Evolutionary conservation across 192 early-diverging fungal species (phyloP).

Genomic region (Podila minutissima): DNA sequence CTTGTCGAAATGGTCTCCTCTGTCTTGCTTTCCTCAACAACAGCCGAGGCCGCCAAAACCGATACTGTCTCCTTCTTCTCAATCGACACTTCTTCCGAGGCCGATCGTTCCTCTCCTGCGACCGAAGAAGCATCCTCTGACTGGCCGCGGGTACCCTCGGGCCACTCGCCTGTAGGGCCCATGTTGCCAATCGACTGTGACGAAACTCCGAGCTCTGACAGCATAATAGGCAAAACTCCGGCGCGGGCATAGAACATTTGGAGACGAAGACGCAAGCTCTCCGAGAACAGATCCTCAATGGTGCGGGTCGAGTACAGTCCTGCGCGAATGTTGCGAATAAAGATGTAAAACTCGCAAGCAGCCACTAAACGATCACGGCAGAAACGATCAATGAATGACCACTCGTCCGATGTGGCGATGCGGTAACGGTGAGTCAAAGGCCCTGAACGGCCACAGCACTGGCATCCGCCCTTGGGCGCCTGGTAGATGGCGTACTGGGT

Average conservation of each 20-base stretch:
- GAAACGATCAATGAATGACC: constrained; percentile 81
- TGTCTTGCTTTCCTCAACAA: not conserved
- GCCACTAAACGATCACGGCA: constrained; percentile 95
- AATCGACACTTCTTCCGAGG: not conserved
- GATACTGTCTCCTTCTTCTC: not conserved
- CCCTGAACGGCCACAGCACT: constrained; percentile 61
- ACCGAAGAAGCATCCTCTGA: constrained; percentile 4
- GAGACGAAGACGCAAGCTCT: constrained; percentile 83
- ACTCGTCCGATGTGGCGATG: constrained; percentile 76
- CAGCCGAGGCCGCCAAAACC: not conserved
- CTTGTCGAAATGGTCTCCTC: not conserved
- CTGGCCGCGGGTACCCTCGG: constrained; percentile 8
- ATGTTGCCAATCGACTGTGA: constrained; percentile 46
- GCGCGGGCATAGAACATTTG: constrained; percentile 83
- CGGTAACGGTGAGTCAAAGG: constrained; percentile 73
- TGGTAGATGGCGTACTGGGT: constrained; percentile 47
- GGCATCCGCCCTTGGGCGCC: constrained; percentile 58
- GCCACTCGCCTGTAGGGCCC: constrained; percentile 43
- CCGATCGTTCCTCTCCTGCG: not conserved
- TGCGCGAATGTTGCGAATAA: constrained; percentile 89
- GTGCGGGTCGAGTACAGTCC: constrained; percentile 84
- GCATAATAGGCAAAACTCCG: constrained; percentile 73
- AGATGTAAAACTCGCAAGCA: constrained; percentile 95
- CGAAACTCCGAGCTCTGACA: constrained; percentile 59
- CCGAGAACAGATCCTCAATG: constrained; percentile 84